Percentiles rank a stretch among this genome's conserved stretches.
Evolutionary conservation across 495 filamentous ascomycete genomes (phyloP).

Genomic region (Pseudomonodictys pantanalensis): DNA sequence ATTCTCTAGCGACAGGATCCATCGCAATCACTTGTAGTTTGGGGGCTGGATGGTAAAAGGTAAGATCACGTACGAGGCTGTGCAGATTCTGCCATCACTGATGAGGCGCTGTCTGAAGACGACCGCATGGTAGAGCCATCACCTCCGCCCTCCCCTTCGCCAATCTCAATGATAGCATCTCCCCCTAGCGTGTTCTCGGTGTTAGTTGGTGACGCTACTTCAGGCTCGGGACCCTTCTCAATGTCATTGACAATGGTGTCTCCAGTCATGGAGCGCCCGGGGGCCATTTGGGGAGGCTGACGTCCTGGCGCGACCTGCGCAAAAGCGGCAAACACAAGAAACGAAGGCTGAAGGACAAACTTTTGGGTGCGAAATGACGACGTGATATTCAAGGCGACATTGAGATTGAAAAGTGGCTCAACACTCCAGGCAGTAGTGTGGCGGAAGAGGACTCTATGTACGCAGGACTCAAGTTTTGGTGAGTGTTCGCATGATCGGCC

Average conservation of each 20-base stretch:
- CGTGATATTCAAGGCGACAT: conserved; percentile 8
- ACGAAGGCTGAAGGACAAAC: background rate
- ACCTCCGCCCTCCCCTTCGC: conserved; percentile 21
- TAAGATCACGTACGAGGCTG: conserved; percentile 22
- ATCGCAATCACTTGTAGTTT: background rate
- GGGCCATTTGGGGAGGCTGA: conserved; percentile 25
- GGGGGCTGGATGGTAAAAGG: background rate
- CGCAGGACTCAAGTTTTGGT: background rate
- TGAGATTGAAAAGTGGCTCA: conserved; percentile 17
- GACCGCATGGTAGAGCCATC: background rate
- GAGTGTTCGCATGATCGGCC: background rate
- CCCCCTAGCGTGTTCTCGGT: conserved; percentile 22
- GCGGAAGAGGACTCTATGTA: conserved; percentile 22
- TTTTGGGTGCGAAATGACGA: background rate
- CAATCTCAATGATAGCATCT: conserved; percentile 34
- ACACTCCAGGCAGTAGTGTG: conserved; percentile 3
- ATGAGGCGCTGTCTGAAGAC: conserved; percentile 6
- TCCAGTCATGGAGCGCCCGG: conserved; percentile 31
- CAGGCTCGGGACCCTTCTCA: conserved; percentile 3
- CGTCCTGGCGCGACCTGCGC: background rate
- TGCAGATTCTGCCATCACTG: conserved; percentile 13
- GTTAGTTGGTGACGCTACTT: conserved; percentile 23
- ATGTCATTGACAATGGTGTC: conserved; percentile 28
- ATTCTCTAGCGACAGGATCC: no score
- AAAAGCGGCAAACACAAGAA: background rate